Evolutionary conservation across 2,329 filamentous ascomycete species (phyloP).

Genomic region (Bipolaris oryzae): DNA sequence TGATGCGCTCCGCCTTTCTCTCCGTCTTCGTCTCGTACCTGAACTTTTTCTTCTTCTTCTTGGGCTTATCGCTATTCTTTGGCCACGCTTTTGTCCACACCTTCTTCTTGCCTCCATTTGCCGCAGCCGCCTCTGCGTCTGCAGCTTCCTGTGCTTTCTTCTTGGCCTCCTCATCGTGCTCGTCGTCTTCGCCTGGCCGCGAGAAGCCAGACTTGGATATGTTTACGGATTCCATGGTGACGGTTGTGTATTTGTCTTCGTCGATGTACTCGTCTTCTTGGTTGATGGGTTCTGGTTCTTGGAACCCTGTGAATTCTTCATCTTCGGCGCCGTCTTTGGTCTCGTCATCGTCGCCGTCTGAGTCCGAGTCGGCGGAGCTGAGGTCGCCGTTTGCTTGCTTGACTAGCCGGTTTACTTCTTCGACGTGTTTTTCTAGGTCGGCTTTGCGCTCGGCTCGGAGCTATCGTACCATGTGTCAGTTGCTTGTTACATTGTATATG

Average conservation of each 20-base stretch:
- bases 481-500: neutral
- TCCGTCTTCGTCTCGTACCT: constrained; percentile 90
- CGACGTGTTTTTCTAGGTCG: constrained; percentile 82
- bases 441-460: constrained; percentile 80
- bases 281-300: constrained; percentile 66
- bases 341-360: constrained; percentile 34
- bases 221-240: constrained; percentile 88
- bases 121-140: constrained; percentile 42
- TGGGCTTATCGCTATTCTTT: constrained; percentile 55
- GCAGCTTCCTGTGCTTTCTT: constrained; percentile 22
- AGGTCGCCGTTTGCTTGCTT: constrained; percentile 61
- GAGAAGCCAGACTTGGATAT: constrained; percentile 75
- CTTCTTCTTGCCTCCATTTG: constrained; percentile 60
- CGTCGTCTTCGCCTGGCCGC: constrained; percentile 53
- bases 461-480: constrained; percentile 54
- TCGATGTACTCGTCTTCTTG: constrained; percentile 95
- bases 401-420: constrained; percentile 74
- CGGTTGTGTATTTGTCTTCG: constrained; percentile 93
- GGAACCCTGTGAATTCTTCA: constrained; percentile 52
- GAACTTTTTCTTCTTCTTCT: constrained; percentile 90
- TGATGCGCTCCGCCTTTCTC: constrained; percentile 65
- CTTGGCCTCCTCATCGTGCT: constrained; percentile 33
- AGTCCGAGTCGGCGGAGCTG: constrained; percentile 2
- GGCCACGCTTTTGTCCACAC: constrained; percentile 60
- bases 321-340: constrained; percentile 51